Evolutionary conservation across 441 rosid genomes (phyloP), one percentile per base, ranked within the genome.

Genomic region (Lagerstroemia fauriei): DNA sequence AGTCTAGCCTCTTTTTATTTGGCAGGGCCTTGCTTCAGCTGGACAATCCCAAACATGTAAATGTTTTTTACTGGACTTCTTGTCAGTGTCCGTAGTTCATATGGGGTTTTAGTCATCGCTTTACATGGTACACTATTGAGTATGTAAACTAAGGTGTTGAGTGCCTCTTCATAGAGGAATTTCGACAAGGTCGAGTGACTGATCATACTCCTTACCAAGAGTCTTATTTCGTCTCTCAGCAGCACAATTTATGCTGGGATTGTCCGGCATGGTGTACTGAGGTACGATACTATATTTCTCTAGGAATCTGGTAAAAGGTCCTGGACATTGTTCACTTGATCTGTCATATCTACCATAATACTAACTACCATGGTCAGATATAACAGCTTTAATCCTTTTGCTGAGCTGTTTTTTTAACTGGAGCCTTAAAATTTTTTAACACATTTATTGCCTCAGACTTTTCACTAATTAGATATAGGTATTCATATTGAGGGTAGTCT

Each of bases 31-130:
- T 7, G 38, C 31, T 32, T 66, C 29, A 7, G 65, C 68, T 76
- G 69, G 79, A 76, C 79, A 53, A 51, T 69, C 79, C 79, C 69
- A 76, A 57, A 76, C 56, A 48, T 76, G 29, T 48, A 74, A 20
- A 24, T 74, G 51, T 46, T 46, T 46, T 11, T 11, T 6, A 74
- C 57, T 44, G 18, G 77, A 32, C 27, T 74, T 74, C 57, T 48
- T 74, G 57, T 27, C 29, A n/a, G n/a, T 24, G 56, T 74, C 6
- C 57, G 47, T 22, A 74, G n/a, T n/a, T n/a, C n/a, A n/a, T n/a
- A n/a, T n/a, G n/a, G n/a, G n/a, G n/a, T n/a, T n/a, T n/a, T n/a
- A 22, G 24, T 74, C 77, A 74, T 74, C 1, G 27, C 47, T 34
- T 75, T 75, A 51, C 38, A 18, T 48, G 78, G 65, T 4, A 75